Base-by-base conservation (phyloP, 306 rosid species). In the Fagus sylvatica region DNA sequence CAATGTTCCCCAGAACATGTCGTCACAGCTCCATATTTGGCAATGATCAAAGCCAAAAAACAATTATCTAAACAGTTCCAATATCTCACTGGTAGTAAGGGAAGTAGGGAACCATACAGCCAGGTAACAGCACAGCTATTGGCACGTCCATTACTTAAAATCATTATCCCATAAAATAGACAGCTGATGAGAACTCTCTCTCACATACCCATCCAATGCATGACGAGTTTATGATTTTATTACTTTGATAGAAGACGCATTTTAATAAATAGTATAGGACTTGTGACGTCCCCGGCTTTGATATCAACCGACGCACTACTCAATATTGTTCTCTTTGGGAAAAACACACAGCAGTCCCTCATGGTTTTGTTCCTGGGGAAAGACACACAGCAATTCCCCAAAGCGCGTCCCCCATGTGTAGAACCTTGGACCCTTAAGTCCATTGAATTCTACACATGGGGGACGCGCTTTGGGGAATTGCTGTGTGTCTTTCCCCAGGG, bases 231-330 rank as follows among this genome's bases (percentile, higher is more conserved):
- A n/a, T n/a, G 42, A 61, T 34, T 62, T 62, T 34, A 34, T 62
- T 22, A 83, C 74, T 59, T 51, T 62, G 62, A 74, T 59, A 76
- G 40, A 76, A 9, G 30, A 70, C 72, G 82, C 84, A 80, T 81
- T 74, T 81, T 79, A 81, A 73, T 79, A 70, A 69, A 74, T 56
- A 39, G 41, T 72, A 59, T 70, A n/a, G n/a, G n/a, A n/a, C n/a
- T n/a, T n/a, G n/a, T n/a, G n/a, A n/a, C n/a, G n/a, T n/a, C n/a
- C n/a, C n/a, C n/a, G n/a, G n/a, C n/a, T n/a, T n/a, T n/a, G n/a
- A n/a, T n/a, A n/a, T n/a, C n/a, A n/a, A n/a, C n/a, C n/a, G n/a
- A n/a, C n/a, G n/a, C n/a, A n/a, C n/a, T n/a, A n/a, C n/a, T n/a
- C n/a, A n/a, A n/a, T n/a, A n/a, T n/a, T n/a, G n/a, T n/a, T n/a